Conservation (phyloP, 768 basidiomycete genomes). For the Lentinula guzmanii region DNA sequence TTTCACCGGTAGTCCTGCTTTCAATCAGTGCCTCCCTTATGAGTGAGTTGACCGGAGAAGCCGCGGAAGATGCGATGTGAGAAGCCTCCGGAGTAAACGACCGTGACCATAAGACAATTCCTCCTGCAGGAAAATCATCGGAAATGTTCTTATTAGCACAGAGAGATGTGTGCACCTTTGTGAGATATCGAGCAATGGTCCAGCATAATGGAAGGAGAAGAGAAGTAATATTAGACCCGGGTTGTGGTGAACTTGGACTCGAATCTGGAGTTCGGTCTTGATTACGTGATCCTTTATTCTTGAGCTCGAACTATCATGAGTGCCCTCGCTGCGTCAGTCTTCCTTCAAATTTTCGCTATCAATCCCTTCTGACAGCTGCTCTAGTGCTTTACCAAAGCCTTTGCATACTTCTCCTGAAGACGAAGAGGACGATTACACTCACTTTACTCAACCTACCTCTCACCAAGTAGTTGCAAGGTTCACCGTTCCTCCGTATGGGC, state of each 20-base stretch:
- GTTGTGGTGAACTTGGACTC: neutral
- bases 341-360: neutral
- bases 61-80: conserved; percentile 58
- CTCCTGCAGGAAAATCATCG: conserved; percentile 49
- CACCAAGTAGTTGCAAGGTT: conserved; percentile 43
- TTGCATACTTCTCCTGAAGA: conserved; percentile 48
- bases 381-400: conserved; percentile 62
- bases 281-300: neutral
- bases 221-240: neutral
- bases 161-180: conserved; percentile 49
- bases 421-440: conserved; percentile 50
- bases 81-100: conserved; percentile 89
- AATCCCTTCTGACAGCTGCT: neutral
- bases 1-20: conserved; percentile 73
- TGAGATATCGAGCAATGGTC: conserved; percentile 96
- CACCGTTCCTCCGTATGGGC: conserved; percentile 78
- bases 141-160: neutral
- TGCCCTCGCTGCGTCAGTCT: conserved; percentile 72
- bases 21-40: conserved; percentile 91
- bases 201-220: conserved; percentile 49
- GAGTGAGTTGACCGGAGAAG: conserved; percentile 84
- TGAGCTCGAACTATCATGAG: conserved; percentile 19
- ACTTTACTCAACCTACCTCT: conserved; percentile 21
- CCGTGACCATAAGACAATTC: conserved; percentile 89
- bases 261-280: neutral